Evolutionary conservation across 2,329 filamentous ascomycete genomes (phyloP), one percentile per base, ranked within the genome.

Genomic region (Malbranchea zuffiana): DNA sequence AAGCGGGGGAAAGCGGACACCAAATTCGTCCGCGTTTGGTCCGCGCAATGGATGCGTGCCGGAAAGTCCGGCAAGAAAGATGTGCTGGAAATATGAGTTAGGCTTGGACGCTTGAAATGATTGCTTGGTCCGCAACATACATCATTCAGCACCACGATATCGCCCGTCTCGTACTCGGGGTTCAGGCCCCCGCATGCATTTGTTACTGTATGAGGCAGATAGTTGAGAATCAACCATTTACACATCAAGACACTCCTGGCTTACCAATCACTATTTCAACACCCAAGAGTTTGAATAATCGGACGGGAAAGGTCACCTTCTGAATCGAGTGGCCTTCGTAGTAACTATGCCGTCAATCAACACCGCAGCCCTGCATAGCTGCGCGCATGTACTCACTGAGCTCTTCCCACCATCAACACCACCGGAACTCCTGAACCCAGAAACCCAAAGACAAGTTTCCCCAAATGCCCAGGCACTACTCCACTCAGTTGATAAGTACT

Each of bases 141-240:
- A 59, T 81, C 76, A 49, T 79, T 78, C 38, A 81, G 50, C 32
- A 78, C 57, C 28, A 79, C 71, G 40, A 81, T 72, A 52, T 80
- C 77, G 32, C 77, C 77, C 19, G 80, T 74, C 16, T 57, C 59
- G 56, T 78, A 80, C 24, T 68, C 65, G n/a, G 69, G 65, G 54
- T 80, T 80, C 23, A 80, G 56, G 8, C 74, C 75, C 40, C 77
- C 77, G 26, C 75, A 74, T 28, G 77, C 76, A 53, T 80, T 81
- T 28, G 76, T 81, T 46, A 79, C 72, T 73, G 48, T 39, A 23
- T 21, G 28, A 26, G 27, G 15, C n/a, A 39, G 16, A n/a, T 7
- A 25, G 23, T 25, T 10, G 33, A 37, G n/a, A 0, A 15, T 27
- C 17, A 26, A 5, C n/a, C 20, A 25, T 7, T 32, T 18, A 3